Percentiles rank a stretch among this genome's conserved stretches.
These are phyloP conservation scores for Dimocarpus longan DNA, from an alignment of 345 rosid genomes.

Conservation along the genomic window DNA sequence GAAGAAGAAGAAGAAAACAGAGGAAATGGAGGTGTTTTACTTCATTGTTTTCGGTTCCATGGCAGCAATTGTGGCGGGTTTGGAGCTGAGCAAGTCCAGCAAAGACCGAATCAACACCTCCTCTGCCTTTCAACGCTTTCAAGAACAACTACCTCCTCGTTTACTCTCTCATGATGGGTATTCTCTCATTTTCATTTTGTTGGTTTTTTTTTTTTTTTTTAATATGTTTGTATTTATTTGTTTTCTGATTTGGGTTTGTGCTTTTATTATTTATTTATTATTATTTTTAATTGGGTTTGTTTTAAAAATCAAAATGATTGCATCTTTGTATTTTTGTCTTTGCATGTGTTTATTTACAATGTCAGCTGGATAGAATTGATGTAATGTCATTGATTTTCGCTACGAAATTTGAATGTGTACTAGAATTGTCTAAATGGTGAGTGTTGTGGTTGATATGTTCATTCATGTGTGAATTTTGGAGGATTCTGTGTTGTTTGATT, in stretches of 20 bases:
- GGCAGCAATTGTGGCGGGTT: slow-evolving; percentile 47
- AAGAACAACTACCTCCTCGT: slow-evolving; percentile 73
- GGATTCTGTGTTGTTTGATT: background rate
- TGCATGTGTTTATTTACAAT: background rate
- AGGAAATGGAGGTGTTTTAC: slow-evolving; percentile 58
- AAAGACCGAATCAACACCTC: slow-evolving; percentile 63
- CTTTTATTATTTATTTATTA: too few relatives aligned
- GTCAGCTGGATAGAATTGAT: background rate
- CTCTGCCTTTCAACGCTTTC: slow-evolving; percentile 67
- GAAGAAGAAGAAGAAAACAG: background rate
- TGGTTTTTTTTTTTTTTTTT: background rate
- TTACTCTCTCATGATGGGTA: slow-evolving; percentile 87
- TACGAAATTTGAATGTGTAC: background rate
- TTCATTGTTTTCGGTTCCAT: slow-evolving; percentile 58
- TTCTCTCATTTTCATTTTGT: background rate
- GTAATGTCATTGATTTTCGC: background rate
- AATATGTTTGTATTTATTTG: background rate
- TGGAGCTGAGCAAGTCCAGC: slow-evolving; percentile 67
- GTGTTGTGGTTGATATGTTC: background rate
- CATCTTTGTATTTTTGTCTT: background rate
- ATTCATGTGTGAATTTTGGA: background rate
- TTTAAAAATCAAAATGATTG: too few relatives aligned
- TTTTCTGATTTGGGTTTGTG: background rate
- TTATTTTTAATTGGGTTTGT: background rate
- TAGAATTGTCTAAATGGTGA: background rate